Percentiles rank a stretch among this genome's conserved stretches.
phyloP scores from a whole-genome alignment of 2,329 filamentous ascomycete genomes.

The Penicillium aurantiogriseum region DNA sequence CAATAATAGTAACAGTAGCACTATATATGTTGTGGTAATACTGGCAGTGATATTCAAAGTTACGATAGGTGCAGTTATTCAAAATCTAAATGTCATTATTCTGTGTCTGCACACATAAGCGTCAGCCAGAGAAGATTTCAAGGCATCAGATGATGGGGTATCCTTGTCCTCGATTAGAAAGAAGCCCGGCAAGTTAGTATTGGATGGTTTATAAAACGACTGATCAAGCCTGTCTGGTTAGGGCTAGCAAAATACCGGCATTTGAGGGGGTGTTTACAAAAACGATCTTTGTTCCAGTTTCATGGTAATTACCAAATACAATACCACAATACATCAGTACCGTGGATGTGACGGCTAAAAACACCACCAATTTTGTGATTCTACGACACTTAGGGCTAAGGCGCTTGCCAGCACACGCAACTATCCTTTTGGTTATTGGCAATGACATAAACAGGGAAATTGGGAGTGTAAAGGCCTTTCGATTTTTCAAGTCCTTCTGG shows the following conservation, averaged over 20 bases:
- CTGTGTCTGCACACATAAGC: not conserved
- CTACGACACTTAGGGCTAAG: not conserved
- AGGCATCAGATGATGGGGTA: not conserved
- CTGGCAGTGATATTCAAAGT: not conserved
- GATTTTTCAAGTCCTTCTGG: not conserved
- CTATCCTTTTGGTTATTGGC: not conserved
- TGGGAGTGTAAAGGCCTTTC: not conserved
- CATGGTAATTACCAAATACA: not conserved
- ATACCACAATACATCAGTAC: not conserved
- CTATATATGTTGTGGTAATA: no score
- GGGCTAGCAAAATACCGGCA: not conserved
- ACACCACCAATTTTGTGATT: not conserved
- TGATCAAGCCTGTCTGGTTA: not conserved
- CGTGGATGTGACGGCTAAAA: not conserved
- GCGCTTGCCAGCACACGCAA: slow-evolving; percentile 21
- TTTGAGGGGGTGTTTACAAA: not conserved
- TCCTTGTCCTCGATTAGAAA: not conserved
- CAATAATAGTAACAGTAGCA: not conserved
- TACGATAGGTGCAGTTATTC: not conserved
- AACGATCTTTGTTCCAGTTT: not conserved
- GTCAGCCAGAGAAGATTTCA: not conserved
- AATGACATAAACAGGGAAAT: not conserved
- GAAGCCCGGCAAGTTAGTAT: not conserved
- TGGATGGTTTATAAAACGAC: not conserved
- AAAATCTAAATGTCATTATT: not conserved